Conservation (phyloP, 2,329 filamentous ascomycete genomes). For the Calonectria pauciramosa region DNA sequence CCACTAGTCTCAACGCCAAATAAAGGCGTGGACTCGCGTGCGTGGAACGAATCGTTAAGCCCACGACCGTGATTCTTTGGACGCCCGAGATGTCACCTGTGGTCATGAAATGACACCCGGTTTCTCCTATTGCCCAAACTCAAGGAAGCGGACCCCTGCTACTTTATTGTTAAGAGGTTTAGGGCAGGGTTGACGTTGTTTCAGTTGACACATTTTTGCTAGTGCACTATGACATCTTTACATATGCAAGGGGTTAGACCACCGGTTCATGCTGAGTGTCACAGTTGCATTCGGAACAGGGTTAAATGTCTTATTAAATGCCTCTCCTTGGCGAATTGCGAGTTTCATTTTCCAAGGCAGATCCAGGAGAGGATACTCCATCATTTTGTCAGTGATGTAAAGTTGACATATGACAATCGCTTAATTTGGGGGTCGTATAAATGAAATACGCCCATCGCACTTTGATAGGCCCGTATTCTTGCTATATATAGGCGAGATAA, state of each 20-base stretch:
- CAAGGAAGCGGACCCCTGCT: background rate
- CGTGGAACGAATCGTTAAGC: background rate
- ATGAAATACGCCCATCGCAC: background rate
- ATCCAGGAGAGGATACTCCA: background rate
- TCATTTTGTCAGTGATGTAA: background rate
- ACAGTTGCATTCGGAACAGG: background rate
- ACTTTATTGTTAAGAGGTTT: background rate
- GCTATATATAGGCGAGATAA: background rate
- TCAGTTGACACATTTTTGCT: background rate
- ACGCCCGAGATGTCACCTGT: background rate
- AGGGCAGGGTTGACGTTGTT: background rate
- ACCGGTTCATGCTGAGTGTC: background rate
- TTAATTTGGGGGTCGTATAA: background rate
- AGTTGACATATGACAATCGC: background rate
- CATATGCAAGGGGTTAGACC: background rate
- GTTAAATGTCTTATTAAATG: background rate
- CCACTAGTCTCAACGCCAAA: background rate
- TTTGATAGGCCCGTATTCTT: background rate
- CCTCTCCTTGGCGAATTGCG: background rate
- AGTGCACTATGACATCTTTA: background rate
- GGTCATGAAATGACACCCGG: background rate
- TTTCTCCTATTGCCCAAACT: background rate
- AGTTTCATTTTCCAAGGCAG: background rate
- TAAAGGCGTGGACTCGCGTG: background rate
- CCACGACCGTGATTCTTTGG: background rate